These are phyloP conservation scores for Oenanthe sinensis DNA, from an alignment of 129 eudicot species.

Conservation along the genomic window DNA sequence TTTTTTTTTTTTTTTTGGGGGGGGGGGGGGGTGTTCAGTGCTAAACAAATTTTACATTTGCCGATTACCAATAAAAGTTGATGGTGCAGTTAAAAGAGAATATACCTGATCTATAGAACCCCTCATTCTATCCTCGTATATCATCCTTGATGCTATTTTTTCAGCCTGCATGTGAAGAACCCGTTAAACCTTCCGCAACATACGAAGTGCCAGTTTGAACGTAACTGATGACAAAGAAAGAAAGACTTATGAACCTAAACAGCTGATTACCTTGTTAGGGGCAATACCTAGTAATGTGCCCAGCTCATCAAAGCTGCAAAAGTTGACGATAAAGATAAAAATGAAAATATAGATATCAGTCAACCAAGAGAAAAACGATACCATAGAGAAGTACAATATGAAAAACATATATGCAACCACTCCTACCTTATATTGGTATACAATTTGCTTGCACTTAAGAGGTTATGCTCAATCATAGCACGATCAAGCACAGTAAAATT, in stretches of 20 bases:
- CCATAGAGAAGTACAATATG: neutral
- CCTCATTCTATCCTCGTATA: slow-evolving; percentile 93
- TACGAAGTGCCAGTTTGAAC: neutral
- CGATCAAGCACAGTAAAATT: slow-evolving; percentile 97
- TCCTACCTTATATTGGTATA: slow-evolving; percentile 88
- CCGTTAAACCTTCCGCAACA: neutral
- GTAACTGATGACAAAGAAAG: neutral
- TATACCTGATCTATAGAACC: slow-evolving; percentile 96
- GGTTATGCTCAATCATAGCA: slow-evolving; percentile 99
- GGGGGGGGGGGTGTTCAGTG: neutral
- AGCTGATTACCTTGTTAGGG: slow-evolving; percentile 72
- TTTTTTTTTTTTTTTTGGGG: too few species aligned
- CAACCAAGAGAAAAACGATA: neutral
- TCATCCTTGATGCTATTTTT: slow-evolving; percentile 97
- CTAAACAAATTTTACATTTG: neutral
- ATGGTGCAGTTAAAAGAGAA: neutral
- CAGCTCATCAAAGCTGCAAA: slow-evolving; percentile 77
- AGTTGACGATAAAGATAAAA: neutral
- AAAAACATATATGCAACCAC: neutral
- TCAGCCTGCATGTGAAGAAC: slow-evolving; percentile 59
- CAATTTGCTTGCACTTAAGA: slow-evolving; percentile 95
- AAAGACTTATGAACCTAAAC: neutral
- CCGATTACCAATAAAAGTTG: too few species aligned
- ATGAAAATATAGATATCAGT: neutral
- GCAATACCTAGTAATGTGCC: slow-evolving; percentile 92